phyloP scores from a whole-genome alignment of 2,329 filamentous ascomycete genomes.

The Calonectria pauciramosa region DNA sequence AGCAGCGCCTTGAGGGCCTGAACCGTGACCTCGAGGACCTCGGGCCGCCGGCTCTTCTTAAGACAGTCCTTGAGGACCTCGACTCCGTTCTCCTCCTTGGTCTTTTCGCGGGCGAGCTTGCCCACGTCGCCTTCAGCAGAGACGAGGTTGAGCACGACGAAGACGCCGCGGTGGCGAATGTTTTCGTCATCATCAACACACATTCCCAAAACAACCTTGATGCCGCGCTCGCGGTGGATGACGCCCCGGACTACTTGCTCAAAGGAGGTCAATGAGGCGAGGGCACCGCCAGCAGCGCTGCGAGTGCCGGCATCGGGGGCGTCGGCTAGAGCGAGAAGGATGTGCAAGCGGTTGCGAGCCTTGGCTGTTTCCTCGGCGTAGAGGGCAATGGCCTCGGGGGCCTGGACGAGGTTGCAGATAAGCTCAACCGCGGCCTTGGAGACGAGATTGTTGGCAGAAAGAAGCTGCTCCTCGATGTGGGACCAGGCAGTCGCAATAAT shows the following conservation, averaged over 20 bases:
- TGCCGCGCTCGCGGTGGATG: constrained; percentile 77
- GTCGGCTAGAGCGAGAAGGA: constrained; percentile 89
- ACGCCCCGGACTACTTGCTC: constrained; percentile 81
- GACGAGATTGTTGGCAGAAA: constrained; percentile 81
- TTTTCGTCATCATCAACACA: constrained; percentile 81
- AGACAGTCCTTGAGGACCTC: constrained; percentile 78
- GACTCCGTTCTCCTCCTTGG: constrained; percentile 74
- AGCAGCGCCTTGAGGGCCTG: constrained; percentile 79
- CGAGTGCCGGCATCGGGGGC: constrained; percentile 85
- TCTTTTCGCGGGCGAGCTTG: constrained; percentile 68
- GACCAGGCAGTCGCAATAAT: constrained; percentile 83
- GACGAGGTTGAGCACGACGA: constrained; percentile 81
- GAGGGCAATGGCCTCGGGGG: constrained; percentile 74
- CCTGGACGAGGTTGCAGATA: constrained; percentile 88
- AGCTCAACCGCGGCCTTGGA: constrained; percentile 89
- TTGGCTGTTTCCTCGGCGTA: constrained; percentile 78
- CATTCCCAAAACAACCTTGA: constrained; percentile 83
- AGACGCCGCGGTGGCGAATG: constrained; percentile 79
- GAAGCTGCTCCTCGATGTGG: constrained; percentile 85
- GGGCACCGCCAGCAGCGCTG: constrained; percentile 86
- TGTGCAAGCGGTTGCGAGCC: constrained; percentile 81
- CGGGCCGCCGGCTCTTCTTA: constrained; percentile 75
- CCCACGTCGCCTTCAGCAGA: constrained; percentile 76
- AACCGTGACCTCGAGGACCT: constrained; percentile 79
- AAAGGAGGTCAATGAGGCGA: constrained; percentile 86